Conservation (phyloP, 352 stramenopile species). For the Aphanomyces euteiches region DNA sequence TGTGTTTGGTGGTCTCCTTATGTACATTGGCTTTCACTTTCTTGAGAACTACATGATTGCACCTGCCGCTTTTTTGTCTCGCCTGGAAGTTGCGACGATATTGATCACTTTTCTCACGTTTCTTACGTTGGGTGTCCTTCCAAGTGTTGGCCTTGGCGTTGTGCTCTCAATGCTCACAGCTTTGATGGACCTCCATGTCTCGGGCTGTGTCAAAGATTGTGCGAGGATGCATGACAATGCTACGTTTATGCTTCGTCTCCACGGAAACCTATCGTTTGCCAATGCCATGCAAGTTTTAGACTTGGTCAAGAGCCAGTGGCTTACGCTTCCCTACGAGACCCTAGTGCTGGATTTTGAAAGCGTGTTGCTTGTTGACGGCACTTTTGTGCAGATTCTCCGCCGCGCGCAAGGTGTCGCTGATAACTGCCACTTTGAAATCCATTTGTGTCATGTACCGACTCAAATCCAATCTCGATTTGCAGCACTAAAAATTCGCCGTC, state of each 20-base stretch:
- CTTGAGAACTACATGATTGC: constrained; percentile 71
- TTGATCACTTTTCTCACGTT: constrained; percentile 68
- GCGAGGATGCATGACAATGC: constrained; percentile 50
- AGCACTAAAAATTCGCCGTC: neutral
- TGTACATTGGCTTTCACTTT: constrained; percentile 75
- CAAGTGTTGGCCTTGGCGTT: constrained; percentile 64
- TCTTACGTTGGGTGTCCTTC: constrained; percentile 65
- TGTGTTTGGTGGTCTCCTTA: constrained; percentile 68
- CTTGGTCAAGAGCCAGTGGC: constrained; percentile 66
- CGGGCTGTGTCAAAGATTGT: constrained; percentile 72
- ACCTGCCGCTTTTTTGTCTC: constrained; percentile 69
- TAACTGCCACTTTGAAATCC: constrained; percentile 69
- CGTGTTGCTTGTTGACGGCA: constrained; percentile 72
- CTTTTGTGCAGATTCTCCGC: constrained; percentile 70
- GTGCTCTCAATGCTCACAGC: constrained; percentile 79
- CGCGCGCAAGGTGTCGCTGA: constrained; percentile 59
- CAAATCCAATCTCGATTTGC: constrained; percentile 24
- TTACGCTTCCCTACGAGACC: constrained; percentile 51
- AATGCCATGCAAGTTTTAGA: constrained; percentile 76
- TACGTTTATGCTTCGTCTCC: constrained; percentile 68
- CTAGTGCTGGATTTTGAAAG: constrained; percentile 76
- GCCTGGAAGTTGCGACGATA: constrained; percentile 57
- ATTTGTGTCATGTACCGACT: constrained; percentile 64
- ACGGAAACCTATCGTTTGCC: constrained; percentile 80
- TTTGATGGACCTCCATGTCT: constrained; percentile 72